phyloP scores from a whole-genome alignment of 1,139 yeast species.

The Pneumocystis canis region DNA sequence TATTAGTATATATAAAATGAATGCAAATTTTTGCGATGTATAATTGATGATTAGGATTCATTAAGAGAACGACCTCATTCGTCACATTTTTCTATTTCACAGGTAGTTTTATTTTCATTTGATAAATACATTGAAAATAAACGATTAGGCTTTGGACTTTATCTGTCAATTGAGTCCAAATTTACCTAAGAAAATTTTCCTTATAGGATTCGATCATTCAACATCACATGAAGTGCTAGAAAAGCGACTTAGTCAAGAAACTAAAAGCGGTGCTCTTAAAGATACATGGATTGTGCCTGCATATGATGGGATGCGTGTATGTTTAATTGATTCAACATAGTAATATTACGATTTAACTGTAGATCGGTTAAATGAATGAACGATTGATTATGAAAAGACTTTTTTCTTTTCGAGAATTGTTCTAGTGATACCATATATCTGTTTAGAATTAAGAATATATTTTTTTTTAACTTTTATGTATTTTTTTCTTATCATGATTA shows the following conservation, averaged over 20 bases:
- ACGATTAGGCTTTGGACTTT: slow-evolving; percentile 10
- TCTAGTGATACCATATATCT: neutral
- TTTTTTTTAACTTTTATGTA: neutral
- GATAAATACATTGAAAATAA: neutral
- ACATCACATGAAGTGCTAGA: slow-evolving; percentile 30
- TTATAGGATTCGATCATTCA: slow-evolving; percentile 55
- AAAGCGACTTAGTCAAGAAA: slow-evolving; percentile 3
- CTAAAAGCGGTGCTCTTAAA: neutral
- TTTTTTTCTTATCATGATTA: neutral
- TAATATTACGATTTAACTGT: neutral
- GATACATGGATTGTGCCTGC: neutral
- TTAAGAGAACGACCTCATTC: slow-evolving; percentile 10
- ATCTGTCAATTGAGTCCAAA: slow-evolving; percentile 32
- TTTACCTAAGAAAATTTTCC: slow-evolving; percentile 50
- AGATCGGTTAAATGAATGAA: neutral
- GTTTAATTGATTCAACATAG: neutral
- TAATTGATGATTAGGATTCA: slow-evolving; percentile 6
- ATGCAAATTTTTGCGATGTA: neutral
- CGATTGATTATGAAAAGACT: neutral
- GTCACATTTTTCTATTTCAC: slow-evolving; percentile 10
- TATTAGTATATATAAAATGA: neutral
- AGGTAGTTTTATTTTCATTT: neutral
- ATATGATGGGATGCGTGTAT: neutral
- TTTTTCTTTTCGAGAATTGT: neutral
- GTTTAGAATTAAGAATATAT: neutral